Evolutionary conservation across 164 flowering plant genomes (phyloP).

Genomic region (Chimonanthus salicifolius): DNA sequence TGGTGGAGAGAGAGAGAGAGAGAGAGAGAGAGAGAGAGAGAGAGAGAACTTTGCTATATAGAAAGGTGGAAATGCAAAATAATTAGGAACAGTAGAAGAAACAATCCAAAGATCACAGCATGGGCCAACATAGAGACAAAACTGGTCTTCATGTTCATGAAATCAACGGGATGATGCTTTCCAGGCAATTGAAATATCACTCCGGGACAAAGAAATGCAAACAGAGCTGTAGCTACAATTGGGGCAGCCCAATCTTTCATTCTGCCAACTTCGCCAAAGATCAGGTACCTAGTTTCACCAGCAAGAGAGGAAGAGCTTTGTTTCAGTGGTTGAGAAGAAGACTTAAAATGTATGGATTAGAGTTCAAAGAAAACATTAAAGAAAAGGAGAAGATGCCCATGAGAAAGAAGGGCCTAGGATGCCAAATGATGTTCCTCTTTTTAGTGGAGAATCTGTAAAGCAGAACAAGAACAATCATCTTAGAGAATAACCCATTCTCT

Average conservation of each 20-base stretch:
- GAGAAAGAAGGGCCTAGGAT: neutral
- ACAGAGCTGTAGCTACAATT: conserved; percentile 60
- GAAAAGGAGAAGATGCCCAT: neutral
- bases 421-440: neutral
- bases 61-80: conserved; percentile 56
- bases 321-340: neutral
- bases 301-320: neutral
- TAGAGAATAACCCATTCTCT: neutral
- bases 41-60: conserved; percentile 20
- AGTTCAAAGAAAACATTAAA: neutral
- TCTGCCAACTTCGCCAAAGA: neutral
- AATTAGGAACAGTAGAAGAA: conserved; percentile 65
- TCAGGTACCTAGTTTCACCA: too few species aligned
- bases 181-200: conserved; percentile 70
- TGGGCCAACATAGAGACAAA: conserved; percentile 52
- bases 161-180: conserved; percentile 48
- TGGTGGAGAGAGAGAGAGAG: too few species aligned
- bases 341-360: neutral
- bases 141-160: conserved; percentile 75
- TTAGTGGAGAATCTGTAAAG: neutral
- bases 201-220: conserved; percentile 69
- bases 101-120: conserved; percentile 55
- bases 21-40: too few species aligned
- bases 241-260: conserved; percentile 85
- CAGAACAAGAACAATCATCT: neutral